phyloP scores from a whole-genome alignment of 2,329 filamentous ascomycete species.

The Coleophoma eucalyptorum region DNA sequence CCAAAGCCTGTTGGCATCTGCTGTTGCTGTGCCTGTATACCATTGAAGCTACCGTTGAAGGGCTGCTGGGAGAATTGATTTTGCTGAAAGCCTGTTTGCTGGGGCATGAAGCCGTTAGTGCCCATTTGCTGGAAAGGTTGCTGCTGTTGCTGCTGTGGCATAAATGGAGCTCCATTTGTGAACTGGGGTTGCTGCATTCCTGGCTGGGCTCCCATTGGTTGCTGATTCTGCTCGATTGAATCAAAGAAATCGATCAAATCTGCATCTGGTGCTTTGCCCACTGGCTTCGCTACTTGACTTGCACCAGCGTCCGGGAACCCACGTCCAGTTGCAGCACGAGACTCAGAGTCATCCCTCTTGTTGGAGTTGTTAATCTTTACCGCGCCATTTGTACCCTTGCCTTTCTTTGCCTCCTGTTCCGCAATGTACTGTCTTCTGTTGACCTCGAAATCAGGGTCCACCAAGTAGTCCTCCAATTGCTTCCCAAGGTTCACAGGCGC shows the following conservation, averaged over 20 bases:
- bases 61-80: conserved; percentile 37
- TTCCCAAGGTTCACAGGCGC: conserved; percentile 87
- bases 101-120: conserved; percentile 33
- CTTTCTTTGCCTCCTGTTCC: conserved; percentile 71
- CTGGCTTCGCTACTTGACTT: conserved; percentile 33
- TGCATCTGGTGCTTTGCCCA: conserved; percentile 61
- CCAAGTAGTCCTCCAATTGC: conserved; percentile 89
- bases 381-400: conserved; percentile 20
- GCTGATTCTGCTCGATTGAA: conserved; percentile 87
- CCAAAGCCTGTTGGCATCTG: conserved; percentile 73
- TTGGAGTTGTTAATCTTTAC: conserved; percentile 39
- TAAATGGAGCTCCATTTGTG: conserved; percentile 22
- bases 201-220: conserved; percentile 54
- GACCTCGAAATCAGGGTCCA: conserved; percentile 91
- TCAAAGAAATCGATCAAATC: conserved; percentile 94
- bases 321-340: conserved; percentile 19
- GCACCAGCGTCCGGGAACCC: conserved; percentile 24
- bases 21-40: conserved; percentile 36
- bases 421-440: conserved; percentile 89
- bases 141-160: conserved; percentile 31
- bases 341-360: conserved; percentile 29
- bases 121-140: conserved; percentile 30
- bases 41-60: conserved; percentile 24
- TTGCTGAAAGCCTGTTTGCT: conserved; percentile 35
- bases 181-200: conserved; percentile 30